Base-by-base conservation (phyloP, 768 basidiomycete genomes). In the Suillus hirtellus region DNA sequence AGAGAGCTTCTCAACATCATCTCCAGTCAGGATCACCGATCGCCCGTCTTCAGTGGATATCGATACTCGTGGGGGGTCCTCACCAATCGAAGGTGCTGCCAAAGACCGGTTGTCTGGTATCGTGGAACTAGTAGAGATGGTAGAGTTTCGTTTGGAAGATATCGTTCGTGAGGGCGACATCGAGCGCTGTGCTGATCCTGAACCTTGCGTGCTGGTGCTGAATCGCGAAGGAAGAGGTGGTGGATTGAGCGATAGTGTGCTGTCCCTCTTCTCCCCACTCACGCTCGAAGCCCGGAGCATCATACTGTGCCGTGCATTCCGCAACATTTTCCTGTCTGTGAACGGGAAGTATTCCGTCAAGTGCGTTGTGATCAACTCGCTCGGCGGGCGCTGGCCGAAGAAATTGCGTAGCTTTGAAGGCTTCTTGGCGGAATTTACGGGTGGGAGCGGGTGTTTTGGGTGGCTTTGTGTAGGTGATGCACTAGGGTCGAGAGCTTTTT, bases 301-400 rank as follows among this genome's bases (percentile, higher is more conserved):
- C 84, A 97, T 93, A 71, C 93, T 95, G 72, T 97, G 88, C 59
- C 97, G 80, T 11, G 92, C 90, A 8, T 93, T 94, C 59, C 95
- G 89, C 46, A 99, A 80, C 43, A 92, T 90, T 77, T 90, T 95
- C 79, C 90, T 93, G 81, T 97, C 95, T 4, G 94, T 89, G 66
- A 85, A 84, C 1, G 97, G 97, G 86, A 99, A 99, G 80, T 91
- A 99, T 65, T 97, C 96, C 21, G 90, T 88, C 59, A 99, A 77
- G 72, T 99, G 96, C 8, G 82, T 96, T 31, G 96, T 93, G 79
- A 99, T 99, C 66, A 99, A 87, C 75, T 99, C 97, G 77, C 92
- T 94, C 0, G 97, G 96, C 0, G 97, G 97, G 46, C 97, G 91
- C 71, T 98, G 97, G 17, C 96, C 97, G 69, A 98, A 96, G 82